Evolutionary conservation across 371 early-diverging fungal species (phyloP), one percentile per base, ranked within the genome.

Genomic region (Syncephalis plumigaleata): DNA sequence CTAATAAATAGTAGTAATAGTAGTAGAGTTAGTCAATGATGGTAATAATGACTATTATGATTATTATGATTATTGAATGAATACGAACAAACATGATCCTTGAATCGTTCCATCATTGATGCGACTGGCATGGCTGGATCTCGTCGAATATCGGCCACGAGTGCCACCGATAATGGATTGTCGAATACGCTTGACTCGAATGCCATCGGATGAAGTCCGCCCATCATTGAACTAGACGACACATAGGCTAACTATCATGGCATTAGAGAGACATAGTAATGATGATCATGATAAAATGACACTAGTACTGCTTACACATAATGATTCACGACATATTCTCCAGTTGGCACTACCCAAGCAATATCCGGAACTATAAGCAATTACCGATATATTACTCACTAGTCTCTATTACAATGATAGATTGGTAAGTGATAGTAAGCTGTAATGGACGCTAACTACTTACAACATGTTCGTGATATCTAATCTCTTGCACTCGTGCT

Each of bases 401-500:
- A 58, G 51, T 4, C 54, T 43, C 59, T 58, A 56, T 23, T 16
- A 22, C 7, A 37, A 1, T 20, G 1, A 11, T 37, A 37, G 37
- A 16, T 40, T 8, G 8, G 15, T 21, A 18, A n/a, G 8, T 57
- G 21, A 54, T 56, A 42, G 52, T 55, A 1, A 44, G n/a, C n/a
- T n/a, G n/a, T n/a, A n/a, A n/a, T n/a, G n/a, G 25, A 39, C 44
- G 25, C 58, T 11, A 17, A 38, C 26, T 22, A 26, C 59, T 49
- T 59, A 79, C 76, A 42, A 71, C 39, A 23, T 60, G 56, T 55
- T 83, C 79, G 1, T 66, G 65, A 54, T 64, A 80, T 26, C 77
- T 64, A 1, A 84, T 72, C 17, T 70, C 64, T 25, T 75, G 73
- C 16, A 84, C 68, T 51, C 79, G 79, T 40, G 70, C 66, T 9